A percentile compares a stretch with the other conserved stretches of the same genome.
These are phyloP conservation scores for Huiozyma naganishii DNA, from an alignment of 805 yeast genomes.

Conservation along the genomic window DNA sequence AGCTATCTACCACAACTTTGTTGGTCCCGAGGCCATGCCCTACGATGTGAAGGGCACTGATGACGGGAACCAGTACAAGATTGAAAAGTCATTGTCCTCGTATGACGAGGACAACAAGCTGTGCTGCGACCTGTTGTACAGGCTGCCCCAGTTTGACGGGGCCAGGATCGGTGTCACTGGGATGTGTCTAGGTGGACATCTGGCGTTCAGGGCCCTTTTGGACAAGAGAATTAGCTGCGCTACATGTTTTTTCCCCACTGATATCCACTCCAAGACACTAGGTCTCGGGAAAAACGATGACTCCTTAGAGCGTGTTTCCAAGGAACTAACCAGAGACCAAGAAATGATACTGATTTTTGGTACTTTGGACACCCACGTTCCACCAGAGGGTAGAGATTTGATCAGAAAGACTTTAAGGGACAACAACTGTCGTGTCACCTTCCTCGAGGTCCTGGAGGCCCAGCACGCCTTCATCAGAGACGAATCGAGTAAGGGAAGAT, in stretches of 20 bases:
- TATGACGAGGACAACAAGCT: slow-evolving; percentile 67
- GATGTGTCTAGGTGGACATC: slow-evolving; percentile 80
- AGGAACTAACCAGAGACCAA: slow-evolving; percentile 41
- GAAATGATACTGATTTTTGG: slow-evolving; percentile 67
- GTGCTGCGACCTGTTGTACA: slow-evolving; percentile 49
- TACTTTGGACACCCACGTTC: slow-evolving; percentile 70
- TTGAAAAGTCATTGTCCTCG: slow-evolving; percentile 53
- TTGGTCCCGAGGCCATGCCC: slow-evolving; percentile 48
- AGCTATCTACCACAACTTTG: slow-evolving; percentile 68
- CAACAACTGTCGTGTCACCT: slow-evolving; percentile 51
- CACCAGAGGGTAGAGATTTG: slow-evolving; percentile 64
- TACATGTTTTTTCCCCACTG: slow-evolving; percentile 73
- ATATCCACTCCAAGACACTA: slow-evolving; percentile 56
- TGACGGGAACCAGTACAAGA: slow-evolving; percentile 56
- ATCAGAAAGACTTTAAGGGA: slow-evolving; percentile 52
- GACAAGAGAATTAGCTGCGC: slow-evolving; percentile 56
- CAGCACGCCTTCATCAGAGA: slow-evolving; percentile 80
- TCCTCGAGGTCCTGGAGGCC: slow-evolving; percentile 67
- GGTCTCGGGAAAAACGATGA: slow-evolving; percentile 60
- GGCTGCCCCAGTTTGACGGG: slow-evolving; percentile 56
- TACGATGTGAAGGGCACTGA: slow-evolving; percentile 71
- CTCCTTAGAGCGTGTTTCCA: slow-evolving; percentile 42
- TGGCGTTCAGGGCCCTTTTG: slow-evolving; percentile 56
- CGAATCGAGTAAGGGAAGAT: slow-evolving; percentile 69
- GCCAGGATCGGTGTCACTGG: slow-evolving; percentile 66